Evolutionary conservation across 768 basidiomycete genomes (phyloP), one percentile per base, ranked within the genome.

Genomic region (Boletus eberwhitei): DNA sequence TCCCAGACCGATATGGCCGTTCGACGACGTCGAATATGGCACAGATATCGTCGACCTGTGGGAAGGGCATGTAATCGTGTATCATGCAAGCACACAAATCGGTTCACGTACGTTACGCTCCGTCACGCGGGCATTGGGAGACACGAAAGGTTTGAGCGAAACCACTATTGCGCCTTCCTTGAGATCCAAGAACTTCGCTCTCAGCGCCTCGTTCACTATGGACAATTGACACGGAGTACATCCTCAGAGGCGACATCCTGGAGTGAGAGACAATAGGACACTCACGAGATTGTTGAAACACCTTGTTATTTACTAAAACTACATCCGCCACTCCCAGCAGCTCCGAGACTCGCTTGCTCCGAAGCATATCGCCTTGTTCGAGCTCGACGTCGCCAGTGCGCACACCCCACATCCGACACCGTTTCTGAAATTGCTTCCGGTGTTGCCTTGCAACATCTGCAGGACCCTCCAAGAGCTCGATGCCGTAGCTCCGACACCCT

Each of bases 381-480:
- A 91, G 73, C 67, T 90, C 86, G 26, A 93, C 82, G 3, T 85
- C 78, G 5, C 93, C 89, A 57, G 86, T 79, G 16, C 74, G 70
- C 5, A 98, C 73, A 0, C 93, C 93, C 95, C 95, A 99, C 89
- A 98, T 91, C 55, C 84, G 77, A 73, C 89, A 90, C 19, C 97
- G 79, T 22, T 82, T 79, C 64, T 75, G 74, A 57, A 91, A 85
- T 68, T 98, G 92, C 41, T 76, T 77, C 53, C 85, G 77, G 74
- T 96, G 90, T 47, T 80, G 77, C 36, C 78, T 67, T 22, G 92
- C 96, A n/a, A 98, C 83, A 47, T 80, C 77, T 0, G 93, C 88
- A 0, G 95, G 92, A 37, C 81, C 82, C 6, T 79, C 77, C 77
- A 92, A 83, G 41, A 93, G 71, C 73, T 96, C 86, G 42, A 93